A percentile compares a stretch with the other conserved stretches of the same genome.
These are phyloP conservation scores for Lagenidium giganteum DNA, from an alignment of 352 stramenopile species.

Conservation along the genomic window DNA sequence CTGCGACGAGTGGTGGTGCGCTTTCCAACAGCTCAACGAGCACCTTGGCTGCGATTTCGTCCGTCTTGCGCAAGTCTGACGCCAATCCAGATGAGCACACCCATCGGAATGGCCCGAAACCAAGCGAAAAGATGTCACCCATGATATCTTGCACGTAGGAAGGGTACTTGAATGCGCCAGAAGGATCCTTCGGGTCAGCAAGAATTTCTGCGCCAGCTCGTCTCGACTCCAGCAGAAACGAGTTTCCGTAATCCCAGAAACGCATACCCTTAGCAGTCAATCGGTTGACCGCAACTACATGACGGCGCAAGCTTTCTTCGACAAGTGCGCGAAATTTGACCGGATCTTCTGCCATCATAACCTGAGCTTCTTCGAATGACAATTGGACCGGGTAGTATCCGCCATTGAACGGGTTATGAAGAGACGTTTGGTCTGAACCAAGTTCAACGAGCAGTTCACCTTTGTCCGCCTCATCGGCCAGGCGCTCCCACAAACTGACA, in stretches of 20 bases:
- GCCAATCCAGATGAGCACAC: slow-evolving; percentile 71
- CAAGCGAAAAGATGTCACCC: slow-evolving; percentile 89
- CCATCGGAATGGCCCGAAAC: slow-evolving; percentile 88
- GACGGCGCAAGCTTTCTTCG: slow-evolving; percentile 68
- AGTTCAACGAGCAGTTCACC: slow-evolving; percentile 80
- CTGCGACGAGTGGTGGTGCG: slow-evolving; percentile 46
- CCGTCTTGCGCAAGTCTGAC: slow-evolving; percentile 70
- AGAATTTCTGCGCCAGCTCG: slow-evolving; percentile 77
- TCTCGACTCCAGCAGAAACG: slow-evolving; percentile 81
- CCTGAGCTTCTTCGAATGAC: slow-evolving; percentile 74
- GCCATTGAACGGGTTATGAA: slow-evolving; percentile 89
- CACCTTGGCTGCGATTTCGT: slow-evolving; percentile 67
- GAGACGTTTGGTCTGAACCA: slow-evolving; percentile 84
- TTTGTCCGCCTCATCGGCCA: slow-evolving; percentile 70
- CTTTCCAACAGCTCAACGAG: slow-evolving; percentile 54
- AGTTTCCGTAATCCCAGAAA: slow-evolving; percentile 91
- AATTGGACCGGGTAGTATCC: slow-evolving; percentile 87
- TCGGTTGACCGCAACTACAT: slow-evolving; percentile 78
- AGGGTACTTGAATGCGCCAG: slow-evolving; percentile 80
- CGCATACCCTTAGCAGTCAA: slow-evolving; percentile 73
- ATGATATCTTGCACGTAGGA: slow-evolving; percentile 91
- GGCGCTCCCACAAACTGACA: slow-evolving; percentile 81
- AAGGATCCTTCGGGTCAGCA: slow-evolving; percentile 36
- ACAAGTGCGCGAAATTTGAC: slow-evolving; percentile 75
- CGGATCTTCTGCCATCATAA: slow-evolving; percentile 78